Conservation (phyloP, 176 grass and related monocot genomes). For the Stipa capillata region DNA sequence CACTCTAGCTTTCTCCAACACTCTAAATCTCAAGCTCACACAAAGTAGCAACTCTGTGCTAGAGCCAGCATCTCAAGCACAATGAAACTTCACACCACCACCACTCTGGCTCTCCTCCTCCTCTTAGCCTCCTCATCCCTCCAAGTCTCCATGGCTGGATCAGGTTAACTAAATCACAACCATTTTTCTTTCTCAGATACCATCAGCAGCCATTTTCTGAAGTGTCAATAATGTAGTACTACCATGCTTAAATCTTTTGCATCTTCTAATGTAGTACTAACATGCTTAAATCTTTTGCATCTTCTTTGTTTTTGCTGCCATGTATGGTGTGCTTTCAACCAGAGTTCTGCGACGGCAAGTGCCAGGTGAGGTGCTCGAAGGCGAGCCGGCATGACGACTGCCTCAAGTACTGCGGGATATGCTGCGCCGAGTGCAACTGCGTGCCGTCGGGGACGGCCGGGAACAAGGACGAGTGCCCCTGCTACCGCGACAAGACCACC, state of each 20-base stretch:
- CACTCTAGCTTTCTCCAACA: neutral
- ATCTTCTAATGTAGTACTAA: no score
- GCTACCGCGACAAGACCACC: conserved; percentile 92
- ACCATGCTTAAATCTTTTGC: no score
- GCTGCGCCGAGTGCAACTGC: conserved; percentile 73
- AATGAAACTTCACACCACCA: conserved; percentile 38
- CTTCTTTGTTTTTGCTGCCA: neutral
- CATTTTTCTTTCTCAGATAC: neutral
- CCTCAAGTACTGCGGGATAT: conserved; percentile 86
- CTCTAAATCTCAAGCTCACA: neutral
- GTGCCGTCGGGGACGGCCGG: conserved; percentile 78
- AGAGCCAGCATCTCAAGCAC: neutral
- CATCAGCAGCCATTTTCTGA: no score
- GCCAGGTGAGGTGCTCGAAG: conserved; percentile 84
- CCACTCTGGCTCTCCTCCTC: conserved; percentile 19
- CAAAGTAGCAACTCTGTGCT: neutral
- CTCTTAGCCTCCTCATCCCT: conserved; percentile 27
- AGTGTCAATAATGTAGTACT: neutral
- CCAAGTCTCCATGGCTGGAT: conserved; percentile 44
- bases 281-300: neutral
- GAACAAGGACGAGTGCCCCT: conserved; percentile 95
- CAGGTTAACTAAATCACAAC: conserved; percentile 27
- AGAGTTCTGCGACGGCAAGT: conserved; percentile 80
- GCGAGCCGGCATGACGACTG: conserved; percentile 72
- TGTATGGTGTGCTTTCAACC: neutral